Evolutionary conservation across 192 early-diverging fungal genomes (phyloP), one percentile per base, ranked within the genome.

Genomic region (Chytriomyces hyalinus): DNA sequence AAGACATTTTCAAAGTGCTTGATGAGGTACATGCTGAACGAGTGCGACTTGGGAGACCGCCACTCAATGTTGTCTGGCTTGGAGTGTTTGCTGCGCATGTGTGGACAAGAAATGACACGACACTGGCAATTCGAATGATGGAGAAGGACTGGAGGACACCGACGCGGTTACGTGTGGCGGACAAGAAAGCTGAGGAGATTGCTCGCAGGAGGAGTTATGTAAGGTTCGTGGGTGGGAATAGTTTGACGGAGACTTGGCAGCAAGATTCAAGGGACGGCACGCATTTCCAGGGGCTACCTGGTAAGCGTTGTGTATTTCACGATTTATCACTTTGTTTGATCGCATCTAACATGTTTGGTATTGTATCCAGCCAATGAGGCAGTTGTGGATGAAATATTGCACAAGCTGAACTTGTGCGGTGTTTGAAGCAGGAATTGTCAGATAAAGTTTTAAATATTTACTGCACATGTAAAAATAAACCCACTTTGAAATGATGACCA

Each of bases 341-440:
- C 36, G 4, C 36, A 36, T 2, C 1, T 36, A 36, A 36, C 36
- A 36, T 36, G 36, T 4, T 36, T 36, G 36, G 1, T 36, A 36
- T 36, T 36, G 36, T 36, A 20, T 9, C 26, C 60, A 78, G 70
- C 73, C 15, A 57, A 57, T 44, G 70, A 61, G 15, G 77, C 70
- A 9, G 17, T 60, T 13, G 68, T 63, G 49, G 72, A 72, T 49
- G 77, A 78, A 45, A 36, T 78, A 4, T 70, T 67, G 66, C 67
- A 69, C 36, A 69, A 53, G 45, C 43, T 76, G 36, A 69, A 76
- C 69, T 6, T 69, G 44, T 67, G 66, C 69, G 66, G n/a, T 17
- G 22, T n/a, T 51, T 47, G 88, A 47, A 91, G 36, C 36, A 36
- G 36, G 36, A 36, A 36, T 36, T 36, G 36, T 36, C 36, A 36